Base-by-base conservation (phyloP, 768 basidiomycete species). In the Mycena kentingensis region DNA sequence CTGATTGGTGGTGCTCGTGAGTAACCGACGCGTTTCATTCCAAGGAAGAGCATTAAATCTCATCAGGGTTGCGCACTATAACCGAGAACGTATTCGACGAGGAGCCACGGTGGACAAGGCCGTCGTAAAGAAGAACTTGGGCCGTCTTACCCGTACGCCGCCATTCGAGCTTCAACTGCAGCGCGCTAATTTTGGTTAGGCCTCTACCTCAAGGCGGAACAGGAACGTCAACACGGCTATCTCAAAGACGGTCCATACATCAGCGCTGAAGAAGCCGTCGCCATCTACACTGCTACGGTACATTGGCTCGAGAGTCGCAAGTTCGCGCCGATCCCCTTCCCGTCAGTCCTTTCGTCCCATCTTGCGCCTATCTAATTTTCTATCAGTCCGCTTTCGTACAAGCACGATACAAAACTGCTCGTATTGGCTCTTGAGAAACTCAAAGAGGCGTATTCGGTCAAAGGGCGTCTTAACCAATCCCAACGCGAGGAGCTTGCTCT, bases 241-340 rank as follows among this genome's bases (percentile, higher is more conserved):
- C 84, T 99, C 58, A 98, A 99, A 76, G 97, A 99, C 70, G 97
- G 97, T 45, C 97, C 97, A 5, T 98, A 99, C 67, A 94, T 99
- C 71, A 96, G 92, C 60, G 94, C 96, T 12, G 97, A 98, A 69
- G 97, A 98, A 67, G 97, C 96, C 46, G 96, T 98, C 19, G 97
- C 97, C 3, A 94, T 98, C 65, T 99, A 98, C 71, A 96, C 96
- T 0, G 93, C 95, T 10, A 98, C 96, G 1, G 96, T 98, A 2
- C 96, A 99, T 71, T 99, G 97, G 97, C 78, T 99, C 21, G 97
- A 99, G 71, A 93, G 89, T 63, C 83, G 96, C 63, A 98, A 98
- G 69, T 98, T 98, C 71, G 90, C 94, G 5, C 96, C 97, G 2
- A 99, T 99, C 62, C 97, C 97, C 32, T 99, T 99, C 86, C 97